Percentiles rank a stretch among this genome's conserved stretches.
phyloP scores from a whole-genome alignment of 2,329 filamentous ascomycete species.

The Alternaria novae-zelandiae region DNA sequence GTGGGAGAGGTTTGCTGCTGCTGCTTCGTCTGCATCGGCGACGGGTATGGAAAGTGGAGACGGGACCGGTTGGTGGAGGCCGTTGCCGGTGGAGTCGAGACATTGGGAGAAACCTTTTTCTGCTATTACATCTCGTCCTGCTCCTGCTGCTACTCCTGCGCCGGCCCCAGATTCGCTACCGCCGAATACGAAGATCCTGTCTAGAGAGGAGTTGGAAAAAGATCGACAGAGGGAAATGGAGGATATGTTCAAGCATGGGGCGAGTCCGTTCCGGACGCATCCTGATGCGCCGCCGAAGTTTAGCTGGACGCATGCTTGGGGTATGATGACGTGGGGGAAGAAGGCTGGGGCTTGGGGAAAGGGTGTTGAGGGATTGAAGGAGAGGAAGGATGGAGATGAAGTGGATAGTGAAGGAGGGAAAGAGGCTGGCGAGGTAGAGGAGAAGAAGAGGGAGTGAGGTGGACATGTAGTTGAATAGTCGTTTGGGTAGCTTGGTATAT shows the following conservation, averaged over 20 bases:
- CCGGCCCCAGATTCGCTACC: constrained; percentile 3
- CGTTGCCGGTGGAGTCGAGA: constrained; percentile 66
- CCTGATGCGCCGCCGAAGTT: constrained; percentile 59
- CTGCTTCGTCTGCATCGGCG: constrained; percentile 67
- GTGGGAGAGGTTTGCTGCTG: constrained; percentile 70
- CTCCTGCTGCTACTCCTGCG: not conserved
- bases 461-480: not conserved
- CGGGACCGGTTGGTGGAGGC: constrained; percentile 68
- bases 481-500: not conserved
- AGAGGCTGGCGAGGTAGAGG: not conserved
- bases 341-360: constrained; percentile 60
- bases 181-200: constrained; percentile 23
- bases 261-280: constrained; percentile 55
- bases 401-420: not conserved
- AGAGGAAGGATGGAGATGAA: not conserved
- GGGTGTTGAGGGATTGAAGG: constrained; percentile 55
- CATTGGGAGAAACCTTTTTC: constrained; percentile 65
- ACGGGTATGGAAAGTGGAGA: constrained; percentile 51
- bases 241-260: constrained; percentile 51
- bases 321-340: constrained; percentile 60
- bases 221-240: constrained; percentile 31
- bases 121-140: not conserved
- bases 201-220: constrained; percentile 26
- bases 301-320: constrained; percentile 61
- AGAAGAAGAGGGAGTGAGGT: not conserved